A percentile compares a stretch with the other conserved stretches of the same genome.
Conservation (phyloP, 441 rosid genomes). For the Jatropha multifida region DNA sequence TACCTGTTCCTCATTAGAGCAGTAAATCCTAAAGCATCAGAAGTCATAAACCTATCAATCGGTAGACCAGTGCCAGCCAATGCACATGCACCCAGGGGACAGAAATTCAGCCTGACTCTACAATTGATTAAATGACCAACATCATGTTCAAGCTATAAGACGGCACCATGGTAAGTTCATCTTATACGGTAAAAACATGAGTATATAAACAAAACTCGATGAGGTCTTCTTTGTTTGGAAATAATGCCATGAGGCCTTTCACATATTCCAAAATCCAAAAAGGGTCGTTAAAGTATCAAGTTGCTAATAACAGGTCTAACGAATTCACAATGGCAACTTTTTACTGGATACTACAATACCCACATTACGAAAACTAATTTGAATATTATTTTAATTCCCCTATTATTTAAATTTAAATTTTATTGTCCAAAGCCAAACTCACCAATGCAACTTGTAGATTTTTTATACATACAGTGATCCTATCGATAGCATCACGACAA, state of each 20-base stretch:
- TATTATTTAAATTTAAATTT: too few species aligned
- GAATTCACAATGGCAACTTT: neutral
- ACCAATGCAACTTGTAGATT: conserved; percentile 68
- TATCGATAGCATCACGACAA: conserved; percentile 95
- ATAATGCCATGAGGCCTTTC: neutral
- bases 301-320: neutral
- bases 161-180: conserved; percentile 10
- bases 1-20: conserved; percentile 96
- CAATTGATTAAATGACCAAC: conserved; percentile 76
- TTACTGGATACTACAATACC: conserved; percentile 5
- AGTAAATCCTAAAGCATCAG: conserved; percentile 69
- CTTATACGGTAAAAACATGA: neutral
- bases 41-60: conserved; percentile 82
- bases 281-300: neutral
- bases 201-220: neutral
- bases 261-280: neutral
- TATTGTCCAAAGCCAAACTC: conserved; percentile 61
- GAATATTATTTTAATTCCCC: too few species aligned
- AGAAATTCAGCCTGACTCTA: conserved; percentile 66
- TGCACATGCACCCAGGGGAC: conserved; percentile 96
- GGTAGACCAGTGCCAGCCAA: conserved; percentile 95
- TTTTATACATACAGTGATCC: conserved; percentile 38
- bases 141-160: conserved; percentile 90
- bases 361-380: too few species aligned
- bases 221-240: neutral